Percentiles rank a stretch among this genome's conserved stretches.
Evolutionary conservation across 352 stramenopile genomes (phyloP).

Genomic region (Globisporangium nunn): DNA sequence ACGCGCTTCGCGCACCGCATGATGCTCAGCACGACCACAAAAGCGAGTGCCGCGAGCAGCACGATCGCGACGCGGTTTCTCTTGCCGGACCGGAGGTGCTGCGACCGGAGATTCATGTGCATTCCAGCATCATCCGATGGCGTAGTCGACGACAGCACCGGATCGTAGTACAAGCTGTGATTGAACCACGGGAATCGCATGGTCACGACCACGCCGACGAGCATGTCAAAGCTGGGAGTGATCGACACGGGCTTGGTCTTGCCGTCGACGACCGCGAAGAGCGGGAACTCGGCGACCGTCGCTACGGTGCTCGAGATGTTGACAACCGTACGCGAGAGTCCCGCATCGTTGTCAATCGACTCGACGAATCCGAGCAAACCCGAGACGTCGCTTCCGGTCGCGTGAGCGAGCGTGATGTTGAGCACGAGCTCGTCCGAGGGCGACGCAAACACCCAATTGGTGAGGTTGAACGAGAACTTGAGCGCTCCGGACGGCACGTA

Average conservation of each 20-base stretch:
- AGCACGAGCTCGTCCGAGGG: constrained; percentile 11
- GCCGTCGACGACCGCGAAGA: constrained; percentile 15
- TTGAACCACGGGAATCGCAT: constrained; percentile 12
- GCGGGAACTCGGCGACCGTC: constrained; percentile 12
- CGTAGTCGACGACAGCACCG: background rate
- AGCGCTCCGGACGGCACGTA: constrained; percentile 12
- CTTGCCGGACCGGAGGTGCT: background rate
- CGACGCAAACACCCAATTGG: constrained; percentile 13
- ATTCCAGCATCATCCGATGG: background rate
- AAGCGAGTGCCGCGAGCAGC: constrained; percentile 2
- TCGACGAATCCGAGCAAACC: background rate
- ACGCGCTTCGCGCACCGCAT: constrained; percentile 5
- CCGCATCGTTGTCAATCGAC: background rate
- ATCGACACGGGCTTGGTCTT: constrained; percentile 2
- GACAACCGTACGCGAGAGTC: constrained; percentile 4
- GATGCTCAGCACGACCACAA: constrained; percentile 7
- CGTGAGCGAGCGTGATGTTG: constrained; percentile 14
- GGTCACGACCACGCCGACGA: constrained; percentile 6
- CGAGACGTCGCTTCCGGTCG: background rate
- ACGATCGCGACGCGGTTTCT: background rate
- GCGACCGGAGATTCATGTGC: background rate
- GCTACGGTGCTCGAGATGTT: background rate
- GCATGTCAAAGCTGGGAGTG: background rate
- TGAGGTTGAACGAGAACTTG: constrained; percentile 20
- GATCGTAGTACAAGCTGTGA: background rate